A percentile compares a stretch with the other conserved stretches of the same genome.
Evolutionary conservation across 1,284 basidiomycete species (phyloP).

Genomic region (Meira nashicola): DNA sequence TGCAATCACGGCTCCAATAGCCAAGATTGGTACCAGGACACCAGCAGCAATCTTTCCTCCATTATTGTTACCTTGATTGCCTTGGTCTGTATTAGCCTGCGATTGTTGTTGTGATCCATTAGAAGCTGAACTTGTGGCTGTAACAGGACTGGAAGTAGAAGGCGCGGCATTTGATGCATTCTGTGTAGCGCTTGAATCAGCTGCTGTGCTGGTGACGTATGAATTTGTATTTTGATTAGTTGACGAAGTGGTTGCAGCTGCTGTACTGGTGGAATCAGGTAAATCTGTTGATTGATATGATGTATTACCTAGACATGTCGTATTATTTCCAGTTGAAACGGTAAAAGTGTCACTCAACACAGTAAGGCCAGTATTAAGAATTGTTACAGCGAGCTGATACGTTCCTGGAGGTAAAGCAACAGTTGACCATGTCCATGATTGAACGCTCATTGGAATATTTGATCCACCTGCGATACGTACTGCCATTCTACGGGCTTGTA

Average conservation of each 20-base stretch:
- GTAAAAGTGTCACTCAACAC: not conserved
- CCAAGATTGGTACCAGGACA: slow-evolving; percentile 3
- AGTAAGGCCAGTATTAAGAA: not conserved
- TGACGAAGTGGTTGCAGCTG: not conserved
- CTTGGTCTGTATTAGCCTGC: no score
- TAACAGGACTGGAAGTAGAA: not conserved
- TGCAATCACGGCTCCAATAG: not conserved
- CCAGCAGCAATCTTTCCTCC: slow-evolving; percentile 6
- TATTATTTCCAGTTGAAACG: not conserved
- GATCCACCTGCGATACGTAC: slow-evolving; percentile 3
- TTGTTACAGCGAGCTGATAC: not conserved
- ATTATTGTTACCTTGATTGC: not conserved
- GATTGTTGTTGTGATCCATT: not conserved
- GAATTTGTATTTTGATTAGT: not conserved
- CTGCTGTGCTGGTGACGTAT: not conserved
- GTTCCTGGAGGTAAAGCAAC: not conserved
- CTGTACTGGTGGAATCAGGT: not conserved
- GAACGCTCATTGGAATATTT: not conserved
- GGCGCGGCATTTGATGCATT: not conserved
- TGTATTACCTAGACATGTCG: not conserved
- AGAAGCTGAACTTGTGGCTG: not conserved
- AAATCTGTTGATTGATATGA: not conserved
- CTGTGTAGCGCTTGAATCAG: not conserved
- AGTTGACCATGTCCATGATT: slow-evolving; percentile 7
- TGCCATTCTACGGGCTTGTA: not conserved